A percentile compares a stretch with the other conserved stretches of the same genome.
phyloP scores from a whole-genome alignment of 148 eudicot genomes.

The Arbutus unedo region DNA sequence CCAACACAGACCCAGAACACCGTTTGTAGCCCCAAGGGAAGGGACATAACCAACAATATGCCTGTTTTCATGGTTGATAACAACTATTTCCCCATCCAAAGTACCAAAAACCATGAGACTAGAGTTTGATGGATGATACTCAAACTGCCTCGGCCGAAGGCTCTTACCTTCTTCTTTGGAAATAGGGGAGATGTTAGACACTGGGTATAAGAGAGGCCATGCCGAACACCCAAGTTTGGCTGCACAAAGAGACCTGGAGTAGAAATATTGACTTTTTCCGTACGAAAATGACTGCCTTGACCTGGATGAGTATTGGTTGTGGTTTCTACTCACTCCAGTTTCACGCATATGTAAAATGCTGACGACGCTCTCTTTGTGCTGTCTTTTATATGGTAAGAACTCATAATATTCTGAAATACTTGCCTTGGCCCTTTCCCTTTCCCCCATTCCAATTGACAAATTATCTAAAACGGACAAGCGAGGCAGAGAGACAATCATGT shows the following conservation, averaged over 20 bases:
- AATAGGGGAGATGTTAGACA: conserved; percentile 37
- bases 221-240: conserved; percentile 59
- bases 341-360: conserved; percentile 58
- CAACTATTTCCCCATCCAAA: conserved; percentile 72
- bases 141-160: conserved; percentile 81
- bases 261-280: conserved; percentile 37
- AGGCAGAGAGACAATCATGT: conserved; percentile 50
- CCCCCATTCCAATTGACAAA: conserved; percentile 31
- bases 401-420: conserved; percentile 51
- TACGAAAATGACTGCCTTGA: conserved; percentile 21
- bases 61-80: conserved; percentile 67
- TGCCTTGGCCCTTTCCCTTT: conserved; percentile 42
- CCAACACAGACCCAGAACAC: conserved; percentile 86
- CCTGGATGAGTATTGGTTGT: conserved; percentile 18
- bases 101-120: conserved; percentile 81
- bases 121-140: conserved; percentile 70
- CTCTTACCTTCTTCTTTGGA: conserved; percentile 37
- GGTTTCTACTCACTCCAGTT: conserved; percentile 35
- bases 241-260: conserved; percentile 63
- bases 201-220: conserved; percentile 48
- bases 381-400: conserved; percentile 57
- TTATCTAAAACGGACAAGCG: conserved; percentile 47
- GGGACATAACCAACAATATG: conserved; percentile 48
- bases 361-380: conserved; percentile 41
- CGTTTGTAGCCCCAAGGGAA: conserved; percentile 33